Base-by-base conservation (phyloP, 345 rosid genomes). In the Crucihimalaya himalaica region DNA sequence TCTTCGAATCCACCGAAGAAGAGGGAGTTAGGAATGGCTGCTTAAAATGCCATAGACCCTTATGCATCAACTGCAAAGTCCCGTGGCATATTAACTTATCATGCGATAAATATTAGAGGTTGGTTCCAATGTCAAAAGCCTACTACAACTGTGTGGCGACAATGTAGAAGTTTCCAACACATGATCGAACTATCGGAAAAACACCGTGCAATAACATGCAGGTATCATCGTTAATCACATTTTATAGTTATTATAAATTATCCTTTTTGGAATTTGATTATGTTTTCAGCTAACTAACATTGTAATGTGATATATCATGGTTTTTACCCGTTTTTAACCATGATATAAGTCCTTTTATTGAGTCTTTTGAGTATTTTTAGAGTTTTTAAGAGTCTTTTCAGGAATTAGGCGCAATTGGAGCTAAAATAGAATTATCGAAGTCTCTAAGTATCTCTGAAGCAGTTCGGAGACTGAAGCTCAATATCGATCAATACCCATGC, bases 101-200 rank as follows among this genome's bases (percentile, higher is more conserved):
- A 0, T 90, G 92, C 61, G 0, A 2, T 19, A 66, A 59, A n/a
- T 85, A 83, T 78, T 75, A 11, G 18, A 37, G 23, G 58, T 70
- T 84, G 51, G 81, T 82, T 21, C 21, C 75, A 48, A 69, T n/a
- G n/a, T n/a, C n/a, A n/a, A n/a, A n/a, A 75, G 19, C 73, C 20
- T 45, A 45, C 66, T 2, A 4, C 46, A 8, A 86, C 77, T 57
- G 79, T 45, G 50, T 16, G 4, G 50, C 20, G 20, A 6, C 21
- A 6, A 45, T 45, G 11, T 45, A 45, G 20, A 45, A n/a, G 50
- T 45, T 45, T 20, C 21, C 50, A 45, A 45, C 21, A 45, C 50
- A n/a, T 16, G 10, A 16, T 45, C 4, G 20, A 45, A 16, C 10
- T 45, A 45, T 45, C 20, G 20, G 10, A 45, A 8, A 7, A 16